Conservation (phyloP, 306 rosid species). For the Vigna reflexopilosa region DNA sequence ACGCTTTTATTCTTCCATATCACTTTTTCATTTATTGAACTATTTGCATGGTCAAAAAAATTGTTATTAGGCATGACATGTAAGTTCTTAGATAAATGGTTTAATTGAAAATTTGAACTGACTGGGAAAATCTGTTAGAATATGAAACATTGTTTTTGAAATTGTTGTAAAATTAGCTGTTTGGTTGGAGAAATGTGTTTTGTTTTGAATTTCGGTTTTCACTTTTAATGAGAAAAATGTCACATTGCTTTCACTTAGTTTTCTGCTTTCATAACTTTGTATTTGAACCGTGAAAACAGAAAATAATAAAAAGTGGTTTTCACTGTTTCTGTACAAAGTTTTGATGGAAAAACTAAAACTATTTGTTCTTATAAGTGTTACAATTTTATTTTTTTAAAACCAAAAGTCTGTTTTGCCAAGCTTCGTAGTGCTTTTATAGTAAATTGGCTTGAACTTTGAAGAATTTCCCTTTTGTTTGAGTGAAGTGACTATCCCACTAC, state of each 20-base stretch:
- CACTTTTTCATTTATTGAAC: constrained; percentile 26
- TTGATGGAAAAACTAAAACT: background rate
- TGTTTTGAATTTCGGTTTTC: background rate
- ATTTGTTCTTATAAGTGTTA: background rate
- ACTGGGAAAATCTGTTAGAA: constrained; percentile 12
- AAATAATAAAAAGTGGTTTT: background rate
- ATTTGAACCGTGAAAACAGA: background rate
- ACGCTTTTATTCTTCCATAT: constrained; percentile 26
- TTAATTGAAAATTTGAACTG: constrained; percentile 20
- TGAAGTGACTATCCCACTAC: background rate
- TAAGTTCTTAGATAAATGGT: constrained; percentile 20
- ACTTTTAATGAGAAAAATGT: background rate
- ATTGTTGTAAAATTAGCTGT: constrained; percentile 1
- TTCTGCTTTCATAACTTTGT: background rate
- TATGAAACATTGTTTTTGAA: background rate
- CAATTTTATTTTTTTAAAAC: background rate
- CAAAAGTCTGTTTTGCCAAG: background rate
- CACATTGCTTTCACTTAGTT: background rate
- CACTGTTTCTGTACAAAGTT: background rate
- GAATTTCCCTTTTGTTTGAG: background rate
- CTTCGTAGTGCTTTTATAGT: background rate
- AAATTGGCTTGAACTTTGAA: constrained; percentile 29
- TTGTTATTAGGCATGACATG: constrained; percentile 5
- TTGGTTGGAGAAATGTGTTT: background rate
- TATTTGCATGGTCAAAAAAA: constrained; percentile 27